A percentile compares a stretch with the other conserved stretches of the same genome.
These are phyloP conservation scores for Leishmania aethiopica DNA, from an alignment of 208 protist genomes.

Conservation along the genomic window DNA sequence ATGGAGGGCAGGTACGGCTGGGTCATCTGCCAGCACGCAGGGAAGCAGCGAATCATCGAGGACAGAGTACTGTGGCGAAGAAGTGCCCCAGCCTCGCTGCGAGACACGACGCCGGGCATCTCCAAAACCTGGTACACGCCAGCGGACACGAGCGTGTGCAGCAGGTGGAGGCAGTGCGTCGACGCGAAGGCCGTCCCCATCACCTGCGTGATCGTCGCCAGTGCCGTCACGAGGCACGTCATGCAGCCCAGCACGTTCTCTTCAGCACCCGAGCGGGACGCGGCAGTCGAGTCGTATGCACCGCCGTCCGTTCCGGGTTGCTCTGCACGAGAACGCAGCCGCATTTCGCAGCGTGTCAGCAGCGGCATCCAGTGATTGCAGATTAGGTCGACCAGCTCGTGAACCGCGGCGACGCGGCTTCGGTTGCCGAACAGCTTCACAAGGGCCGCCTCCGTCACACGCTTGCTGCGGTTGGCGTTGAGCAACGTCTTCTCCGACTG, in stretches of 20 bases:
- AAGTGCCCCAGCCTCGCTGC: slow-evolving; percentile 55
- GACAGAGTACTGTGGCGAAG: slow-evolving; percentile 70
- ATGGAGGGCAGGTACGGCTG: slow-evolving; percentile 75
- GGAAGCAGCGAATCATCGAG: slow-evolving; percentile 67
- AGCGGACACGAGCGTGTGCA: slow-evolving; percentile 52
- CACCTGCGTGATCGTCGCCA: slow-evolving; percentile 68
- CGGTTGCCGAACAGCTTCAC: slow-evolving; percentile 87
- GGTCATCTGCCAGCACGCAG: slow-evolving; percentile 84
- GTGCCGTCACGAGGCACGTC: slow-evolving; percentile 43
- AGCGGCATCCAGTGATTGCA: slow-evolving; percentile 54
- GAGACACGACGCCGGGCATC: slow-evolving; percentile 46
- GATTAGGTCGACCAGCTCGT: slow-evolving; percentile 50
- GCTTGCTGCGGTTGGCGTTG: slow-evolving; percentile 70
- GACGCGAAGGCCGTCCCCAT: slow-evolving; percentile 73
- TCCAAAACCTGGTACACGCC: slow-evolving; percentile 59
- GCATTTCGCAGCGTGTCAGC: slow-evolving; percentile 40
- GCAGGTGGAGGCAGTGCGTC: slow-evolving; percentile 49
- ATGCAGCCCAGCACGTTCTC: slow-evolving; percentile 35
- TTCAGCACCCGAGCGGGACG: slow-evolving; percentile 15
- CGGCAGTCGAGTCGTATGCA: not conserved
- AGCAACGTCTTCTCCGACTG: slow-evolving; percentile 88
- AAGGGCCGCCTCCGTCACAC: slow-evolving; percentile 73
- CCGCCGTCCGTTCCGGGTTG: not conserved
- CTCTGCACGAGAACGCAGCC: slow-evolving; percentile 21
- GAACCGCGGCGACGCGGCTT: slow-evolving; percentile 61